Evolutionary conservation across 2,329 filamentous ascomycete genomes (phyloP).

Genomic region (Aspergillus sp.): DNA sequence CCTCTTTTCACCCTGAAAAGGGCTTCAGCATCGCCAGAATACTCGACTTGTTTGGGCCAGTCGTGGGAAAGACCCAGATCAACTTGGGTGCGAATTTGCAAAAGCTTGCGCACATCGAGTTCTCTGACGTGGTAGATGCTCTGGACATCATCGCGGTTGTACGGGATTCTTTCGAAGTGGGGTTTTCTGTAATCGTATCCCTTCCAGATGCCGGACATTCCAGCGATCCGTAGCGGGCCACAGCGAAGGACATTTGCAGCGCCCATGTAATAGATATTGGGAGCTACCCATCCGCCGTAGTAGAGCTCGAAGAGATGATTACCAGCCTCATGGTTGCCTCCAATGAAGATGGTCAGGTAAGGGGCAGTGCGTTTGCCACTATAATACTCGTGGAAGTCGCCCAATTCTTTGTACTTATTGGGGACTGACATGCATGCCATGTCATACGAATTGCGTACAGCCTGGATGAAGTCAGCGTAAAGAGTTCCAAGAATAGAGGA

Average conservation of each 20-base stretch:
- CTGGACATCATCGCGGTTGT: conserved; percentile 71
- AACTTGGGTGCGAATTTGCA: conserved; percentile 81
- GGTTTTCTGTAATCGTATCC: conserved; percentile 79
- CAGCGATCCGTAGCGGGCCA: conserved; percentile 83
- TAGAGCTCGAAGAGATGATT: conserved; percentile 89
- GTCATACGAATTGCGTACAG: conserved; percentile 84
- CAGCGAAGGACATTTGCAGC: conserved; percentile 84
- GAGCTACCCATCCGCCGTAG: conserved; percentile 95
- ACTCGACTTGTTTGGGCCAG: conserved; percentile 85
- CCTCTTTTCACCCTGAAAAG: conserved; percentile 73
- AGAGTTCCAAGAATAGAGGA: neutral
- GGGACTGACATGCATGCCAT: conserved; percentile 88
- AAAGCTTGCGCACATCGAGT: conserved; percentile 83
- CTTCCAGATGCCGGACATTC: conserved; percentile 93
- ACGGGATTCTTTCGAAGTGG: conserved; percentile 84
- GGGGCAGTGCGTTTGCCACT: conserved; percentile 74
- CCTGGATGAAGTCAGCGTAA: conserved; percentile 47
- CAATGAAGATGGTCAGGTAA: conserved; percentile 87
- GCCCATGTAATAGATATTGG: conserved; percentile 95
- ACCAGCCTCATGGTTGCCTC: conserved; percentile 92
- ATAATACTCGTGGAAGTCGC: conserved; percentile 95
- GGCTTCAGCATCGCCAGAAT: conserved; percentile 65
- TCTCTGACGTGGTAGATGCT: conserved; percentile 89
- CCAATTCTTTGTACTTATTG: conserved; percentile 79
- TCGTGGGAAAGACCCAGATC: conserved; percentile 93